phyloP scores from a whole-genome alignment of 2,329 filamentous ascomycete genomes.

The Dryadomyces sulphureus region DNA sequence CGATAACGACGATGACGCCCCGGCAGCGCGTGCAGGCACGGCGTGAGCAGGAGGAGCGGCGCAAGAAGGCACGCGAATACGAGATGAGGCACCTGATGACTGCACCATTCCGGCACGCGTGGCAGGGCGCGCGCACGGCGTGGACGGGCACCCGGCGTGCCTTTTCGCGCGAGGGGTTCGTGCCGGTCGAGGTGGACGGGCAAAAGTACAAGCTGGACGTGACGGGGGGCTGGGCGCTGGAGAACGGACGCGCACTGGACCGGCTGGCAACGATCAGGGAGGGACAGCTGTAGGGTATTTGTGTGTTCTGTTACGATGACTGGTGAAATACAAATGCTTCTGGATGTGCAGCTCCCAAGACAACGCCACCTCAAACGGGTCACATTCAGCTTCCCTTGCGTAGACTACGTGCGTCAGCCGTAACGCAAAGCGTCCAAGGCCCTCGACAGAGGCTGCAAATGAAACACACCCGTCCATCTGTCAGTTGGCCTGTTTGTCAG shows the following conservation, averaged over 20 bases:
- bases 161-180: slow-evolving; percentile 42
- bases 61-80: slow-evolving; percentile 28
- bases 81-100: slow-evolving; percentile 42
- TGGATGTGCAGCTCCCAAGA: too few species aligned
- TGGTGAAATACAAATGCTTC: too few species aligned
- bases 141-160: slow-evolving; percentile 32
- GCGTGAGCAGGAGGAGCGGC: slow-evolving; percentile 22
- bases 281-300: background rate
- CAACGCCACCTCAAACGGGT: background rate
- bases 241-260: slow-evolving; percentile 43
- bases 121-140: slow-evolving; percentile 24
- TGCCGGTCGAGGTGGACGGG: slow-evolving; percentile 31
- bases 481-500: too few species aligned
- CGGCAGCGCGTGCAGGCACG: slow-evolving; percentile 15
- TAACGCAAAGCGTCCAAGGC: background rate
- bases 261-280: slow-evolving; percentile 25
- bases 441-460: too few species aligned
- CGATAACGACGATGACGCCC: background rate
- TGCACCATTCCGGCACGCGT: slow-evolving; percentile 38
- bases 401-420: background rate
- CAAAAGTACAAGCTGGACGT: slow-evolving; percentile 42
- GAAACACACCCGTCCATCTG: too few species aligned
- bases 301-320: too few species aligned
- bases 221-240: slow-evolving; percentile 40
- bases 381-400: background rate